Base-by-base conservation (phyloP, 2,329 filamentous ascomycete genomes). In the Fusarium sp. region DNA sequence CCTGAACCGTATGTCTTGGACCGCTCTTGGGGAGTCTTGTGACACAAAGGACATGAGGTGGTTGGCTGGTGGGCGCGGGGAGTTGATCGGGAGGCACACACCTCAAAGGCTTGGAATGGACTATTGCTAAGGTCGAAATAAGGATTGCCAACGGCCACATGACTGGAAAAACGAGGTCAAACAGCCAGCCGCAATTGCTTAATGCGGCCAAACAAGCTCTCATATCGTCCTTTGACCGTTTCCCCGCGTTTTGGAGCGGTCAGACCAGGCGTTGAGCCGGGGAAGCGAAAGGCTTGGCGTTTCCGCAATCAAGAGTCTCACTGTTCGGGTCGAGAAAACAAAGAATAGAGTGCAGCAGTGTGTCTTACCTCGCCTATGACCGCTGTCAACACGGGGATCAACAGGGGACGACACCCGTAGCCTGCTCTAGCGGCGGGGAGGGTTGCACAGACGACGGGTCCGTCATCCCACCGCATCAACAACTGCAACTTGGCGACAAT, bases 181-280 rank as follows among this genome's bases (percentile, higher is more conserved):
- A n/a, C 34, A 18, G 36, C 12, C 31, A 37, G 15, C 47, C 18
- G 37, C 12, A n/a, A 48, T 48, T 6, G 30, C 12, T 34, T 3
- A 34, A 34, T 34, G 31, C 7, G 31, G 4, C 8, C 31, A 34
- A 12, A 36, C 16, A 50, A 9, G 41, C 41, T 23, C 6, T 7
- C 11, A 8, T 15, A n/a, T 3, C n/a, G 12, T 27, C 15, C 8
- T 50, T 50, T 36, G 23, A 18, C 16, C 48, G 11, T 13, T 23
- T 43, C 51, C 51, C 51, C 51, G 51, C 51, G 37, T 53, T 31
- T 43, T n/a, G 51, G 27, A 18, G 37, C 7, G 27, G 27, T 31
- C 51, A 43, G 51, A 7, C 37, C 51, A 43, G 27, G 16, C 11
- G 27, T 30, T 43, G 51, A 31, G 31, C 37, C 27, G 51, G 18